Percentiles rank a stretch among this genome's conserved stretches.
These are phyloP conservation scores for Tetramitus jugosus DNA, from an alignment of 208 protist species.

Conservation along the genomic window DNA sequence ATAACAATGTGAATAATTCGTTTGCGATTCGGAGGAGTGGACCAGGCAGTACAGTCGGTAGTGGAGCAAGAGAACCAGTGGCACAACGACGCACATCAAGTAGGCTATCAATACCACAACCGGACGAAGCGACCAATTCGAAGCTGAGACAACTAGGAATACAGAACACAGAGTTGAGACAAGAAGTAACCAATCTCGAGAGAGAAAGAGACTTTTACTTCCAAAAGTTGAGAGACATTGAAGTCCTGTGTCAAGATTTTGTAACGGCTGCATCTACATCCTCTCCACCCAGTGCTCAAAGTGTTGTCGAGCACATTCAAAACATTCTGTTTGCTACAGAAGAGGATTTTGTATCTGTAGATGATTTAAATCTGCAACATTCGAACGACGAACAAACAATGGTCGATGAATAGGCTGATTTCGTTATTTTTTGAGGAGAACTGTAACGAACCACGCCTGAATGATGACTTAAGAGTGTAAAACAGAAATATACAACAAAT, in stretches of 20 bases:
- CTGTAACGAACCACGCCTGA: too few relatives aligned
- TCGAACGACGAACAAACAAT: too few relatives aligned
- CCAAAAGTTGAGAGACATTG: constrained; percentile 9
- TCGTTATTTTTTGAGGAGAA: too few relatives aligned
- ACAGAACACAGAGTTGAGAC: not conserved
- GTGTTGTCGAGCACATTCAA: constrained; percentile 4
- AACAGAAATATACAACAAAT: too few relatives aligned
- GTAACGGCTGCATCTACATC: not conserved
- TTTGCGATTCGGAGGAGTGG: too few relatives aligned
- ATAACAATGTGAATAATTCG: not conserved
- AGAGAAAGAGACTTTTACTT: constrained; percentile 29
- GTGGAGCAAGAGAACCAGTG: too few relatives aligned
- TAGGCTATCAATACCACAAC: not conserved
- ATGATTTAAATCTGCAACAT: too few relatives aligned
- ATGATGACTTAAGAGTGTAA: too few relatives aligned
- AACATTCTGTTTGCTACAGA: constrained; percentile 22
- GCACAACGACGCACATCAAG: not conserved
- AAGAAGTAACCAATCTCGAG: not conserved
- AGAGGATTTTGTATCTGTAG: too few relatives aligned
- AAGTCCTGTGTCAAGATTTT: constrained; percentile 15
- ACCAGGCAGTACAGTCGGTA: too few relatives aligned
- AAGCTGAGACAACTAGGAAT: not conserved
- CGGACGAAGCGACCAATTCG: too few relatives aligned
- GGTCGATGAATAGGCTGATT: too few relatives aligned
- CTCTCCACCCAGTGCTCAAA: not conserved